These are phyloP conservation scores for Ramaria sp. DNA, from an alignment of 768 basidiomycete species.

Conservation along the genomic window DNA sequence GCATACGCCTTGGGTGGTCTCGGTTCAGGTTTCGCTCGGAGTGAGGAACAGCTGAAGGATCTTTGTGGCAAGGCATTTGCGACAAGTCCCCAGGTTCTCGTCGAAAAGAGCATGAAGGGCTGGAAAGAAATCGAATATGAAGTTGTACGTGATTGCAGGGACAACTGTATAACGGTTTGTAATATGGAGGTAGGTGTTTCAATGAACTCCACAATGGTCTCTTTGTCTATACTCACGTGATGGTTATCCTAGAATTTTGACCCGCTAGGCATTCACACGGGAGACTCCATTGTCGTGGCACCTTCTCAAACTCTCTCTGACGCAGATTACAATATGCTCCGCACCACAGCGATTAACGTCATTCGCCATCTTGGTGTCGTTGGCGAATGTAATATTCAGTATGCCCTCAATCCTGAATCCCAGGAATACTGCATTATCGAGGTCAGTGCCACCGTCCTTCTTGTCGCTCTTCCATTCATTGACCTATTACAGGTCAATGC, in stretches of 20 bases:
- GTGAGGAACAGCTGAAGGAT: constrained; percentile 80
- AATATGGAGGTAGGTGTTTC: constrained; percentile 91
- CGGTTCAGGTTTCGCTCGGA: constrained; percentile 92
- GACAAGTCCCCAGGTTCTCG: constrained; percentile 95
- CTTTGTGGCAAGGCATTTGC: constrained; percentile 94
- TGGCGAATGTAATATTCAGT: constrained; percentile 99
- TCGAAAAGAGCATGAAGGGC: constrained; percentile 99
- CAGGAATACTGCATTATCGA: constrained; percentile 99
- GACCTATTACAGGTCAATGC: constrained; percentile 60
- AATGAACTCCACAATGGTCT: neutral
- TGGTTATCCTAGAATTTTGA: constrained; percentile 76
- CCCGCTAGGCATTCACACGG: constrained; percentile 95
- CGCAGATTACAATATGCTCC: constrained; percentile 98
- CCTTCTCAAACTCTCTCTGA: constrained; percentile 98
- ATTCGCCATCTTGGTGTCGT: constrained; percentile 97
- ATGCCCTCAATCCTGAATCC: constrained; percentile 90
- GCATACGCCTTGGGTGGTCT: constrained; percentile 95
- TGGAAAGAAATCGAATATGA: constrained; percentile 99
- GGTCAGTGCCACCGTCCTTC: constrained; percentile 29
- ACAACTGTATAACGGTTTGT: constrained; percentile 99
- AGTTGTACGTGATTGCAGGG: constrained; percentile 92
- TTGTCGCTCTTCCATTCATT: neutral
- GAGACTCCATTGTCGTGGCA: constrained; percentile 96
- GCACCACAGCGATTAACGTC: constrained; percentile 96
- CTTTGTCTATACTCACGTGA: neutral